Conservation (phyloP, 2,329 filamentous ascomycete genomes). For the Trichocomaceae sp. region DNA sequence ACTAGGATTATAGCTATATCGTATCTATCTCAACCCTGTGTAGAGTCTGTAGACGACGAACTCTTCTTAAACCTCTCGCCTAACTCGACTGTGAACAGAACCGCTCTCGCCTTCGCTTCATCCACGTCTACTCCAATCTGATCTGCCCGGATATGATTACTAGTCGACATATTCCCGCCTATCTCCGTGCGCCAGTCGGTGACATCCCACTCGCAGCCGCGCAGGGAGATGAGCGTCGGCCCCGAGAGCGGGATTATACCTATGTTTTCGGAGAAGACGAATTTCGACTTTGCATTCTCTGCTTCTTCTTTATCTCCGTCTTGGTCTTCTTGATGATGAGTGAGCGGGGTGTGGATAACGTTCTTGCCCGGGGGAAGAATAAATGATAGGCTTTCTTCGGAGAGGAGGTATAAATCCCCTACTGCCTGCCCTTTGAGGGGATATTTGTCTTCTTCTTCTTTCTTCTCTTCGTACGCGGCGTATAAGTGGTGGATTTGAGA, state of each 20-base stretch:
- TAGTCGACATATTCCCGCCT: slow-evolving; percentile 68
- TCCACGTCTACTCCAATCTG: slow-evolving; percentile 56
- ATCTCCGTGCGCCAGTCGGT: slow-evolving; percentile 70
- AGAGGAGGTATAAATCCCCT: slow-evolving; percentile 63
- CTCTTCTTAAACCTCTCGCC: slow-evolving; percentile 31
- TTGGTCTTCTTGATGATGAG: slow-evolving; percentile 21
- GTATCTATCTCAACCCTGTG: background rate
- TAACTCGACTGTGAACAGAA: slow-evolving; percentile 70
- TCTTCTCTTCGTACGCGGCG: slow-evolving; percentile 28
- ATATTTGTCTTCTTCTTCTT: slow-evolving; percentile 31
- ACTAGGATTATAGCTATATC: background rate
- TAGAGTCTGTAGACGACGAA: background rate
- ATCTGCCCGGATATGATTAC: slow-evolving; percentile 65
- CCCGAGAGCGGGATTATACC: slow-evolving; percentile 81
- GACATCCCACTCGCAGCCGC: slow-evolving; percentile 88
- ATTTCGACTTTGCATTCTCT: background rate
- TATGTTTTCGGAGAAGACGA: slow-evolving; percentile 65
- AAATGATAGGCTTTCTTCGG: slow-evolving; percentile 74
- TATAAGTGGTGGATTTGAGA: slow-evolving; percentile 83
- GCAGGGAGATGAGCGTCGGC: slow-evolving; percentile 69
- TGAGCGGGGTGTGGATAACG: slow-evolving; percentile 56
- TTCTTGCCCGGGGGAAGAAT: slow-evolving; percentile 66
- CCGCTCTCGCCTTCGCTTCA: slow-evolving; percentile 39
- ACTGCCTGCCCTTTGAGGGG: background rate
- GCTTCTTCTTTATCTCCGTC: background rate